Base-by-base conservation (phyloP, 2,329 filamentous ascomycete genomes). In the Arthrobotrys pseudoclavata region DNA sequence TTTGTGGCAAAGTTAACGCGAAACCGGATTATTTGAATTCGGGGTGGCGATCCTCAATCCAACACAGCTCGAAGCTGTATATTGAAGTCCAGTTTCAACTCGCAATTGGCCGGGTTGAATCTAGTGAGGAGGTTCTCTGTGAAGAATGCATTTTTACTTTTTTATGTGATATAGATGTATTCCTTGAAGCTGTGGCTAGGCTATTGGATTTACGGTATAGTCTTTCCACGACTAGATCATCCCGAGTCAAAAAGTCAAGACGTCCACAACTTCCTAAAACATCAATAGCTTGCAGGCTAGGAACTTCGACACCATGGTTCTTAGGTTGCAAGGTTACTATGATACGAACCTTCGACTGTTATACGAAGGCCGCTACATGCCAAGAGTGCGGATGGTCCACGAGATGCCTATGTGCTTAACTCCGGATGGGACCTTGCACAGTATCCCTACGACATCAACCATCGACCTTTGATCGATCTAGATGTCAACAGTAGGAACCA, bases 291-390 rank as follows among this genome's bases (percentile, higher is more conserved):
- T 20, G 15, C 40, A 26, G 18, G 12, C 22, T 34, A 26, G 34
- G 26, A 31, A 4, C 20, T 47, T 62, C 42, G 57, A 61, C 29
- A 62, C 66, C 66, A 61, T 69, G 66, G 66, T 47, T 68, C 48
- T 47, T 13, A 22, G 40, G 15, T 57, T 20, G 37, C 66, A 50
- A 42, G 66, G 66, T 45, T 24, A 22, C 29, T 18, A 52, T 42
- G 53, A 52, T 69, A 40, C 50, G 61, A 37, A 31, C 26, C 20
- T 42, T 24, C 34, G 22, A 40, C 12, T 22, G 53, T 10, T 29
- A 40, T 26, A 60, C 48, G 69, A 68, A 74, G 69, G 69, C 69
- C 31, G n/a, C 69, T 55, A 68, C 37, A 10, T 52, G 62, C 69
- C 61, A 74, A 68, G 69, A 42, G 12, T 34, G 29, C 24, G n/a